These are phyloP conservation scores for Gossypium schwendimanii DNA, from an alignment of 441 rosid genomes.

Conservation along the genomic window DNA sequence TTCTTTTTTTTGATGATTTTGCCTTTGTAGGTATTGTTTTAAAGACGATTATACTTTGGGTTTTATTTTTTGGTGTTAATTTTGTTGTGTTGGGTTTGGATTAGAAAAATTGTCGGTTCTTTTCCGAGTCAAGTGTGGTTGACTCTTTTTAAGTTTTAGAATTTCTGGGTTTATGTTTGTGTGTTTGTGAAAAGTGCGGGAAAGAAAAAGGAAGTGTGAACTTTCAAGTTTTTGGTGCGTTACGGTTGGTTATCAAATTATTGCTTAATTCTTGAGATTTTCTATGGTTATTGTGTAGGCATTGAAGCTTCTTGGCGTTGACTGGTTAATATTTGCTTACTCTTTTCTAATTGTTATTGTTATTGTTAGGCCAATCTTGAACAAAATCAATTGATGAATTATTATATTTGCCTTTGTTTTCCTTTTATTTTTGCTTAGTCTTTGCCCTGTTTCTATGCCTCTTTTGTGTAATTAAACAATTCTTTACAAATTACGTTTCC, in stretches of 20 bases:
- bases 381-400: neutral
- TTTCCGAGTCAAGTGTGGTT: slow-evolving; percentile 4
- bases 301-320: neutral
- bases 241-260: neutral
- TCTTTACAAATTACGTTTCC: neutral
- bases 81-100: neutral
- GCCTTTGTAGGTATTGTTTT: neutral
- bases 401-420: neutral
- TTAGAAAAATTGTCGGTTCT: slow-evolving; percentile 7
- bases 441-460: neutral
- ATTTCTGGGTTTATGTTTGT: neutral
- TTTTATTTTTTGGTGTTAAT: neutral
- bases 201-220: neutral
- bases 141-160: neutral
- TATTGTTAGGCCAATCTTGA: neutral
- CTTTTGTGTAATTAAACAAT: neutral
- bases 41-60: neutral
- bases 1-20: neutral
- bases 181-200: neutral
- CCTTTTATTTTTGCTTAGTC: neutral
- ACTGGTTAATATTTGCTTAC: neutral
- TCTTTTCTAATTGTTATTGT: neutral
- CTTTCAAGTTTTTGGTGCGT: neutral
- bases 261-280: neutral
- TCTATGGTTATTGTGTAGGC: neutral